Evolutionary conservation across 176 grass and related monocot species (phyloP), one percentile per base, ranked within the genome.

Genomic region (Avena eriantha): DNA sequence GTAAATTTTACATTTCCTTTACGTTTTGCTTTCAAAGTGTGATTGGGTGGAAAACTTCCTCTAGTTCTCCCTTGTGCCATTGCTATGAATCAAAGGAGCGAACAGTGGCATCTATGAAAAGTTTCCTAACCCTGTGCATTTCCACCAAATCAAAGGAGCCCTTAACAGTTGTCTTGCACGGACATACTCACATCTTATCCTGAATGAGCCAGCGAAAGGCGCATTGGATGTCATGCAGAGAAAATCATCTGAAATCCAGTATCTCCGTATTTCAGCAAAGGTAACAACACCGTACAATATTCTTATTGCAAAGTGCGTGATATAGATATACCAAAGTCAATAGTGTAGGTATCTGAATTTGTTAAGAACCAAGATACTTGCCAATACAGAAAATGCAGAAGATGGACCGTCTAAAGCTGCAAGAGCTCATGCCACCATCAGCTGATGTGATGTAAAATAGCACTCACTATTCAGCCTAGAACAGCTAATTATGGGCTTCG

Each of bases 401-500:
- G 49, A 45, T 3, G 77, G 11, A 35, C 19, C 6, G 48, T 34
- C 19, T 14, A 58, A 49, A 26, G 72, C 46, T 73, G 8, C 23
- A 77, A 18, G 18, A 57, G 14, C 29, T 51, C 34, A 73, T 77
- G 33, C 17, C 34, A 76, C 39, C 75, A 74, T 74, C 3, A 57
- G 19, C 41, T 24, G 74, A 57, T 83, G 55, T 48, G 58, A 63
- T 76, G 33, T 60, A 89, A 36, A 73, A 36, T 14, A 76, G 12
- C 34, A 53, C 35, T 46, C 75, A 48, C 11, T 61, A 10, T 29
- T 81, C 69, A 82, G 70, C 26, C 53, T 76, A 54, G 24, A 69
- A 14, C 21, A 77, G n/a, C 83, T 35, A 69, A 65, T n/a, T 47
- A 12, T 65, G 31, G 46, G 43, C 18, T 48, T 80, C 23, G 10